phyloP scores from a whole-genome alignment of 306 rosid genomes.

The Quercus robur region DNA sequence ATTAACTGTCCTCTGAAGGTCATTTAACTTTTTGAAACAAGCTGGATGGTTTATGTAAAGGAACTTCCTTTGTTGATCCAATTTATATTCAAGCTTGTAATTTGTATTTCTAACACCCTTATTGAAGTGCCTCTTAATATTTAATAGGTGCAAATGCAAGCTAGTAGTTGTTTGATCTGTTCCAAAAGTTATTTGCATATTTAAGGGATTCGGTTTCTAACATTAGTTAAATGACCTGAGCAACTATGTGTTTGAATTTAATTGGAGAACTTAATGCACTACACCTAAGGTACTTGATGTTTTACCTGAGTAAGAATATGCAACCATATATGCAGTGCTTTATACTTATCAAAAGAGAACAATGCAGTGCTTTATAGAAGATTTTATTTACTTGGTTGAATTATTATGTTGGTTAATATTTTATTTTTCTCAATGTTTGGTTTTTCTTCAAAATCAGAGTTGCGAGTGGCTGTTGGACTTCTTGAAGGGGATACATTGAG shows the following conservation, averaged over 20 bases:
- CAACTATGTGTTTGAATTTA: not conserved
- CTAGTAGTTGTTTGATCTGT: not conserved
- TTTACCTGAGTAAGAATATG: not conserved
- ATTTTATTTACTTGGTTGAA: not conserved
- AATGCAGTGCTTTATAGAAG: no score
- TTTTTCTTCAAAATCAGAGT: constrained; percentile 50
- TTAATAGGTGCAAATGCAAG: no score
- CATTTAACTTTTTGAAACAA: not conserved
- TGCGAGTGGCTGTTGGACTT: constrained; percentile 45
- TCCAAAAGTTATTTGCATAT: not conserved
- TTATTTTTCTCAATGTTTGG: not conserved
- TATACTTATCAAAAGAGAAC: not conserved
- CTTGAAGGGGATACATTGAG: constrained; percentile 43
- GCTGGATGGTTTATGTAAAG: not conserved
- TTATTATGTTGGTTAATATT: constrained; percentile 12
- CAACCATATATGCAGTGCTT: not conserved
- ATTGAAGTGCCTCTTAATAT: not conserved
- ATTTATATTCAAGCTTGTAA: not conserved
- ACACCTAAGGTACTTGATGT: no score
- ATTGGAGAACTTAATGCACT: no score
- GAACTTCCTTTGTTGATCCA: not conserved
- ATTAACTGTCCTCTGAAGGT: not conserved
- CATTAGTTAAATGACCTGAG: not conserved
- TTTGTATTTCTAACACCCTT: not conserved
- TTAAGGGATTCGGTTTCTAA: not conserved